Percentiles rank a stretch among this genome's conserved stretches.
Conservation (phyloP, 768 basidiomycete genomes). For the Phaeotremella fagi region DNA sequence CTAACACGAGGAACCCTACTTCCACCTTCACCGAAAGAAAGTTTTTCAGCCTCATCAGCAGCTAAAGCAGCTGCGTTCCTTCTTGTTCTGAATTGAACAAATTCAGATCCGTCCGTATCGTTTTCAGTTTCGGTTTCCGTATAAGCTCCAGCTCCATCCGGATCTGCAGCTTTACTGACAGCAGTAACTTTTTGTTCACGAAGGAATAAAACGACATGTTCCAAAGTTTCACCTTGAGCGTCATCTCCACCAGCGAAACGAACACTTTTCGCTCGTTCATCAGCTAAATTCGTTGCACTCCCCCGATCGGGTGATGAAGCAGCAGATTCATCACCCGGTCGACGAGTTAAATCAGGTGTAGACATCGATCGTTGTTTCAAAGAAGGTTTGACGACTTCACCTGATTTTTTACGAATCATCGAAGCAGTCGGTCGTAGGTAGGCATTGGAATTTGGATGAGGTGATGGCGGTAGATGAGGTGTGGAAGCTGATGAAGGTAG, state of each 20-base stretch:
- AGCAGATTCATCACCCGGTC: conserved; percentile 57
- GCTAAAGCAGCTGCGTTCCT: conserved; percentile 38
- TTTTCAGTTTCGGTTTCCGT: conserved; percentile 59
- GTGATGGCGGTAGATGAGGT: conserved; percentile 14
- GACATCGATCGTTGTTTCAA: conserved; percentile 66
- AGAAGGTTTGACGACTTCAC: conserved; percentile 86
- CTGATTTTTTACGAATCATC: conserved; percentile 84
- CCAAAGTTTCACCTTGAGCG: conserved; percentile 65
- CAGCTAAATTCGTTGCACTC: conserved; percentile 7
- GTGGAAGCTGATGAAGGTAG: conserved; percentile 29
- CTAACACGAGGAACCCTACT: conserved; percentile 38
- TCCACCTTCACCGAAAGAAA: conserved; percentile 33
- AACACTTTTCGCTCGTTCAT: conserved; percentile 65
- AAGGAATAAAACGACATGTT: conserved; percentile 88
- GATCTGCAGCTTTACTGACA: conserved; percentile 61
- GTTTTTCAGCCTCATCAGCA: conserved; percentile 32
- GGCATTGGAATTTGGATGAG: neutral
- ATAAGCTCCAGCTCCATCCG: conserved; percentile 49
- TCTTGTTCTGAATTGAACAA: conserved; percentile 43
- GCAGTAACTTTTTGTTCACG: conserved; percentile 92
- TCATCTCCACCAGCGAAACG: conserved; percentile 58
- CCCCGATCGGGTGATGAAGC: conserved; percentile 63
- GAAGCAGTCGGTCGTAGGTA: conserved; percentile 30
- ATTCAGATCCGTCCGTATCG: conserved; percentile 40
- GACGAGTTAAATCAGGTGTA: conserved; percentile 53